Evolutionary conservation across 176 grass and related monocot species (phyloP), one percentile per base, ranked within the genome.

Genomic region (Pontederia paniculata): DNA sequence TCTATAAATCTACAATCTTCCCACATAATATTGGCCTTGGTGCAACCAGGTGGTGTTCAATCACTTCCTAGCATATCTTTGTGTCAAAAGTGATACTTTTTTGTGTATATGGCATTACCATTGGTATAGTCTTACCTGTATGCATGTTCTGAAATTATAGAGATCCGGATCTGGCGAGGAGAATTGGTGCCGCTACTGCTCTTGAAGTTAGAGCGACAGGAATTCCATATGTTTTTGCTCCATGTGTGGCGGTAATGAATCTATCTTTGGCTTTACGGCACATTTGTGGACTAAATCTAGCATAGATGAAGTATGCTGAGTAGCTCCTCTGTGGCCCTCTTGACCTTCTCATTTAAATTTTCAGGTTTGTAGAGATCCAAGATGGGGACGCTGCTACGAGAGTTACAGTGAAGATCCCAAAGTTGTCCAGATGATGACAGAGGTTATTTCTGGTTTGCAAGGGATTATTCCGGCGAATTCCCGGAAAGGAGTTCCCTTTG

Each of bases 301-400:
- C 28, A 37, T 37, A 5, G 28, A 37, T 37, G 28, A 37, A 37
- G 28, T 37, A 37, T 37, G 7, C 3, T 37, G 28, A 37, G 28
- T 37, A 37, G 28, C 28, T 37, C 7, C 28, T 37, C 28, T 37
- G 28, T 37, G 28, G 28, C 7, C 28, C 28, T 37, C 28, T 37
- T 7, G 6, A 50, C 7, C 48, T 10, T 25, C 54, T 55, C 47
- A 63, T 60, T 66, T 48, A 44, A 46, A 56, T 57, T 13, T 43
- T 17, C 66, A 89, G 86, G 81, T 85, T 65, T 89, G 86, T 68
- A 85, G 86, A 85, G 86, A 89, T 58, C 86, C 86, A 52, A 89
- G 86, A 72, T 89, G 86, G 86, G 86, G 86, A 16, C 86, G 81
- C 10, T 89, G 86, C 70, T 89, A 85, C 0, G 86, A 89, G 66